Evolutionary conservation across 108 stramenopile species (phyloP), one percentile per base, ranked within the genome.

Genomic region (Asterionellopsis glacialis): DNA sequence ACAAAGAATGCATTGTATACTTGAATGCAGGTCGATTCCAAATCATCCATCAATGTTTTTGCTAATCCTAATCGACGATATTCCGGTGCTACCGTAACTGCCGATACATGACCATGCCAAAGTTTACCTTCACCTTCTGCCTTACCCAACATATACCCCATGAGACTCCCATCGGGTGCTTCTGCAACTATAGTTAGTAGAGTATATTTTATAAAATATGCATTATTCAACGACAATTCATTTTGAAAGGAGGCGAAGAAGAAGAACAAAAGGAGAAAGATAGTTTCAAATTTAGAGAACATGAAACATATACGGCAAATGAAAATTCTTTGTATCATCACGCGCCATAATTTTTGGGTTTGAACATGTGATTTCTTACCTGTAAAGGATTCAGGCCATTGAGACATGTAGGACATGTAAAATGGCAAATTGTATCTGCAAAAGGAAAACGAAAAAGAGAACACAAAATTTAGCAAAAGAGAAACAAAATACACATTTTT

Each of bases 51-150:
- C 40, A 99, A 63, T 50, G 71, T 82, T 67, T 85, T 86, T 23
- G 96, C 99, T 44, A 98, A 59, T 45, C 94, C 97, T 33, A 91
- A 61, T 15, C 91, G 74, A 53, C 97, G 74, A 69, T 90, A 98
- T 56, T 80, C 69, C 0, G 97, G 97, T 9, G 95, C 88, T 9
- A 98, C 97, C 18, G 97, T 99, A 1, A 98, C 96, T 0, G 97
- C 96, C 14, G 96, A 96, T 12, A 99, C 99, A 65, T 99, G 97
- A 0, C 97, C 99, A 67, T 99, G 99, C 99, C 99, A 99, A 2
- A 93, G 65, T 25, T 92, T 75, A 14, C 65, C 95, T 13, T 87
- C 80, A 19, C 98, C 98, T 79, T 98, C 96, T 2, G 90, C 85
- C 63, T 95, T 95, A 11, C 93, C 95, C 41, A 94, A 62, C 59